A percentile compares a stretch with the other conserved stretches of the same genome.
Conservation (phyloP, 1,284 basidiomycete genomes). For the Ustilago trichophora region DNA sequence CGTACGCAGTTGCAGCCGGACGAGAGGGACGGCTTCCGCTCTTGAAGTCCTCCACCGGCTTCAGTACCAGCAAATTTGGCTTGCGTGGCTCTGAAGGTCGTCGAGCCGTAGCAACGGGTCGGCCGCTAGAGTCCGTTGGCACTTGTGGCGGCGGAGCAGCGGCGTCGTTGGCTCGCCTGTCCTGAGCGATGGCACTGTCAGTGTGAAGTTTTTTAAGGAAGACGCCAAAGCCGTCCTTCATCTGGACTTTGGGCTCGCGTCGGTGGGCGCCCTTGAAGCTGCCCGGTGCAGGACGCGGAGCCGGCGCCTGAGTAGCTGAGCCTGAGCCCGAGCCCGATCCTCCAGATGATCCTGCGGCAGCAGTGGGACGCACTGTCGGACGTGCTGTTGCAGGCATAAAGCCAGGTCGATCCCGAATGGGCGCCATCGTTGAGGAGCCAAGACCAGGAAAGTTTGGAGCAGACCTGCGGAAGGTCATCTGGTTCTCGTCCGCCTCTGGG, state of each 20-base stretch:
- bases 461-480: conserved; percentile 24
- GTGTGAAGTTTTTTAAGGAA: conserved; percentile 21
- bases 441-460: conserved; percentile 18
- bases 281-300: conserved; percentile 14
- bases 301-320: not conserved
- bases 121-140: conserved; percentile 9
- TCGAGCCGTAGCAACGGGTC: conserved; percentile 2
- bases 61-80: conserved; percentile 22
- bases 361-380: not conserved
- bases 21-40: conserved; percentile 15
- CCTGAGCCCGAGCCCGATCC: not conserved
- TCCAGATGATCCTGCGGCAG: not conserved
- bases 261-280: conserved; percentile 43
- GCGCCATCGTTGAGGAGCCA: conserved; percentile 7
- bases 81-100: conserved; percentile 20
- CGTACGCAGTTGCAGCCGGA: not conserved
- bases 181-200: not conserved
- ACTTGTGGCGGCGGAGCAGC: conserved; percentile 3
- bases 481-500: conserved; percentile 19
- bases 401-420: conserved; percentile 1
- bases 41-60: conserved; percentile 28
- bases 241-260: conserved; percentile 22
- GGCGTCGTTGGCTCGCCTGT: not conserved
- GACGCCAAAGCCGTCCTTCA: conserved; percentile 13
- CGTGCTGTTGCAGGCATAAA: not conserved